Evolutionary conservation across 345 rosid genomes (phyloP), one percentile per base, ranked within the genome.

Genomic region (Passiflora organensis): DNA sequence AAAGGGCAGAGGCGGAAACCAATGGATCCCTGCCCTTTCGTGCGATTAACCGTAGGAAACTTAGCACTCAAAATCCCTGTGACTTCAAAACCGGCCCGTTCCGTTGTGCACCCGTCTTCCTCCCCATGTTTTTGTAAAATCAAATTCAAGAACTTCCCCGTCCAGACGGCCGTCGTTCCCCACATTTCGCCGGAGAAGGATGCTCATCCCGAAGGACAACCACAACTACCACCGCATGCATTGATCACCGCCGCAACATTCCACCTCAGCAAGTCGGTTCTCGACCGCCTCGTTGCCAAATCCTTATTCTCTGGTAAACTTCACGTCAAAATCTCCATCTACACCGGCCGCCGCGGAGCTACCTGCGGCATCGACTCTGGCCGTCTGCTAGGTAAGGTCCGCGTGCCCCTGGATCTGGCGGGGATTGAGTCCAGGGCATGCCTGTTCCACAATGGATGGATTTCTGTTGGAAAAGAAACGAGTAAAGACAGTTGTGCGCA

Each of bases 21-120:
- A n/a, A 91, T 91, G 98, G 98, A 91, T 78, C 96, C 96, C 13
- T 88, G 96, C 68, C 96, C 93, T 43, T 91, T 85, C 77, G 79
- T 87, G 25, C 91, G 95, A 37, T 71, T 91, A 16, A 76, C 93
- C 14, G 84, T 91, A 1, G 81, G 77, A 18, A 80, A 78, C 49
- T 76, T 91, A 15, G 95, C 91, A 24, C 73, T 91, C 48, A 83
- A 81, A 58, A 57, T 87, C 48, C 95, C 97, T 4, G 64, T 73
- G 0, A 86, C 90, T 5, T 56, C 93, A 2, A 87, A 79, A 42
- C 81, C 95, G 0, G 71, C 87, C 3, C 72, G 76, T 69, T 83
- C 97, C 56, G 86, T 80, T 48, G 86, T 88, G 28, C 96, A 85
- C 51, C 96, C 91, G 0, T 75, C 85, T 20, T 83, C 93, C 0